A percentile compares a stretch with the other conserved stretches of the same genome.
These are phyloP conservation scores for Chenopodium quinoa DNA, from an alignment of 148 eudicot genomes.

Conservation along the genomic window DNA sequence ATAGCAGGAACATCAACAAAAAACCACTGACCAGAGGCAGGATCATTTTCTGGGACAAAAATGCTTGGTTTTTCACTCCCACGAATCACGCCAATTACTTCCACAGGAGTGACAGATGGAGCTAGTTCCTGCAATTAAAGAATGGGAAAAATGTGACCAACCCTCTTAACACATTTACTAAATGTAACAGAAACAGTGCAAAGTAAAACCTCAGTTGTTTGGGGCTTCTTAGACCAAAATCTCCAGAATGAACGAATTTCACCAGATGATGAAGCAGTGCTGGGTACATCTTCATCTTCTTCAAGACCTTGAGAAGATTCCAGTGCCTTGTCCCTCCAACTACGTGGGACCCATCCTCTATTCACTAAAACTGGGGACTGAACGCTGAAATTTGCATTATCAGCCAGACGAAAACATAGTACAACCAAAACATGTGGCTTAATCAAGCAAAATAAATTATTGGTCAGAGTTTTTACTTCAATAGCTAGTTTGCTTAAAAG, in stretches of 20 bases:
- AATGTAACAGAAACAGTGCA: slow-evolving; percentile 4
- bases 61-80: slow-evolving; percentile 96
- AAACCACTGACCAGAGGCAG: slow-evolving; percentile 77
- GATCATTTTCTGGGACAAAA: slow-evolving; percentile 91
- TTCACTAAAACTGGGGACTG: slow-evolving; percentile 87
- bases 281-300: slow-evolving; percentile 21
- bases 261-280: slow-evolving; percentile 32
- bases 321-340: slow-evolving; percentile 77
- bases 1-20: slow-evolving; percentile 92
- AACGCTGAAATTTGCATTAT: slow-evolving; percentile 50
- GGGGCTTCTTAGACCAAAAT: slow-evolving; percentile 66
- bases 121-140: slow-evolving; percentile 48
- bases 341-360: slow-evolving; percentile 98
- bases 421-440: neutral
- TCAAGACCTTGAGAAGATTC: slow-evolving; percentile 37
- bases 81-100: slow-evolving; percentile 86
- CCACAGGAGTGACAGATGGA: slow-evolving; percentile 38
- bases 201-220: slow-evolving; percentile 41
- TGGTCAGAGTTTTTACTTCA: neutral
- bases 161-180: neutral
- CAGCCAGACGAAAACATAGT: slow-evolving; percentile 20
- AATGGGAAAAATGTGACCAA: neutral
- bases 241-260: slow-evolving; percentile 57
- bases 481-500: neutral
- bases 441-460: neutral